Evolutionary conservation across 768 basidiomycete genomes (phyloP), one percentile per base, ranked within the genome.

Genomic region (Scleroderma citrinum): DNA sequence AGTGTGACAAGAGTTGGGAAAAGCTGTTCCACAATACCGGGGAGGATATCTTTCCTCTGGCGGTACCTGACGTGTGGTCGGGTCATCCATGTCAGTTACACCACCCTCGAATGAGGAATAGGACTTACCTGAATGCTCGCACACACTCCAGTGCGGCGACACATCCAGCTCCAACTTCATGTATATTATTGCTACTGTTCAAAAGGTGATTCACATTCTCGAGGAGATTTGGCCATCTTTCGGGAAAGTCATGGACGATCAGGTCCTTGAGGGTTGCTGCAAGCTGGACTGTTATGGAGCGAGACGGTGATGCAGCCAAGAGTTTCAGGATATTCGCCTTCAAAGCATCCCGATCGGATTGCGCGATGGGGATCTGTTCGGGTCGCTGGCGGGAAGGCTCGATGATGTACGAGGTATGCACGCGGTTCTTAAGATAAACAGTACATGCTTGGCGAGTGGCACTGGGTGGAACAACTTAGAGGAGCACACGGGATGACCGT

Each of bases 371-470:
- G 26, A 67, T 67, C 40, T 78, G 78, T 60, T 91, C 86, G 0
- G 83, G 73, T 26, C 81, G 78, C 45, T 75, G 64, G 26, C 48
- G 49, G 30, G 54, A 46, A 38, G 46, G 43, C 50, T 82, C 79
- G 58, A 80, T 58, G 53, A 74, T 64, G 62, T 92, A 94, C 17
- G 76, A 76, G 5, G 75, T 73, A 48, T 79, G 76, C 51, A 94
- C 81, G 59, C 92, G 85, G 66, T 95, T 95, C 70, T 95, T 95
- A 59, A 94, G 75, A 78, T 85, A 95, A 19, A 95, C 87, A 13
- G 85, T 77, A 56, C 86, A 84, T 0, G 92, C 85, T 59, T 92
- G 89, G 35, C 90, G 87, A 48, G 85, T 89, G 21, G 87, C 76
- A 49, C 87, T 91, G 64, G 23, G 43, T n/a, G n/a, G 8, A 24